Evolutionary conservation across 83 land plant species (phyloP), one percentile per base, ranked within the genome.

Genomic region (Picea mariana): DNA sequence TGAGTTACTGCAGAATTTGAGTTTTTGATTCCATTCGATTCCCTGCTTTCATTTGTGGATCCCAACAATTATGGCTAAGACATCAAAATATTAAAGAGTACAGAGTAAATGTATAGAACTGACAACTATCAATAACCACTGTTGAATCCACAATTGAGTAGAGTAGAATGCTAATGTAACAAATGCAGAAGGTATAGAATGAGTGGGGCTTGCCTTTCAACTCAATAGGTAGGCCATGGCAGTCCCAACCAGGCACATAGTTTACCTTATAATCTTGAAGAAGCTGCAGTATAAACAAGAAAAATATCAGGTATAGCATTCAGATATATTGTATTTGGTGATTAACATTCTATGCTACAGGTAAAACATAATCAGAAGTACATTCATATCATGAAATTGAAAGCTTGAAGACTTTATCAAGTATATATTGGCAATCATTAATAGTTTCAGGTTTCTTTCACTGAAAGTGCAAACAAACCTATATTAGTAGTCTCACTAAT

Each of bases 181-280:
- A 66, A 26, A 26, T 66, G 23, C 1, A n/a, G 26, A 66, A 21
- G 23, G 12, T 0, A n/a, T 21, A 66, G 26, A 66, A 66, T 66
- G 58, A 66, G 69, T 66, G 26, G 31, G 49, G 85, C 91, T 92
- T 89, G 90, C 99, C 99, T 91, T 96, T 96, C 63, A 95, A 90
- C 84, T 98, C 99, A 83, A 98, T 98, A 15, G 99, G 99, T 9
- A 98, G 86, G 27, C 99, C 99, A 89, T 96, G 99, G 55, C 99
- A 98, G 85, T 98, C 99, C 99, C 99, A 98, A 68, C 99, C 99
- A 87, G 99, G 99, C 63, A 98, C 90, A 84, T 82, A 98, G 26
- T 83, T 87, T 15, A 94, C 93, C 86, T 96, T 92, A 47, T 85
- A 91, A 34, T 96, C 93, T 87, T 92, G 96, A 78, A 96, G 90